Conservation (phyloP, 2,329 filamentous ascomycete species). For the Immersiporthe knoxdaviesiana region DNA sequence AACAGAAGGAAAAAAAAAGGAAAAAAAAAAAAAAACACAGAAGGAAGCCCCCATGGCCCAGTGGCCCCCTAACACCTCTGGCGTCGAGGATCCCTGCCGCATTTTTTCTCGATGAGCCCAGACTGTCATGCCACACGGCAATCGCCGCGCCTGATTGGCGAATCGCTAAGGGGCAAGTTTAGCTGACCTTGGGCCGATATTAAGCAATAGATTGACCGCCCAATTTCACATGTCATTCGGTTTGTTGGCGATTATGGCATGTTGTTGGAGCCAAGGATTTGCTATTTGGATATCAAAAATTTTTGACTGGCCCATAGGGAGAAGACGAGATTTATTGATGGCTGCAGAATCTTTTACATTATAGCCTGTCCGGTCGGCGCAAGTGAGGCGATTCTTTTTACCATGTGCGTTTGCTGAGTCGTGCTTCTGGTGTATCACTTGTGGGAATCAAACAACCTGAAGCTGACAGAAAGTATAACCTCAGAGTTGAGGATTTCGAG, state of each 20-base stretch:
- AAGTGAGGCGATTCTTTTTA: background rate
- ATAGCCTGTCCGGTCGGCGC: background rate
- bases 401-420: background rate
- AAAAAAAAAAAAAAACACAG: background rate
- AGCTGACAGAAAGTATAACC: background rate
- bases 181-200: constrained; percentile 20
- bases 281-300: background rate
- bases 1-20: background rate
- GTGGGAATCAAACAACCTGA: background rate
- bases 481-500: background rate
- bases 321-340: background rate
- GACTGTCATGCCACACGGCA: constrained; percentile 28
- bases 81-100: constrained; percentile 9
- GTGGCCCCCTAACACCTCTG: background rate
- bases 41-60: background rate
- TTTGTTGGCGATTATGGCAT: constrained; percentile 26
- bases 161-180: constrained; percentile 17
- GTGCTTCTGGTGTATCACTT: background rate
- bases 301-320: constrained; percentile 10
- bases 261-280: constrained; percentile 1
- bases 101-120: constrained; percentile 23
- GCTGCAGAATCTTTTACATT: constrained; percentile 2
- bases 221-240: constrained; percentile 29
- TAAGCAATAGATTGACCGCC: constrained; percentile 21
- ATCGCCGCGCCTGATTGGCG: constrained; percentile 29